phyloP scores from a whole-genome alignment of 371 early-diverging fungal genomes.

The Mucor plumbeus region DNA sequence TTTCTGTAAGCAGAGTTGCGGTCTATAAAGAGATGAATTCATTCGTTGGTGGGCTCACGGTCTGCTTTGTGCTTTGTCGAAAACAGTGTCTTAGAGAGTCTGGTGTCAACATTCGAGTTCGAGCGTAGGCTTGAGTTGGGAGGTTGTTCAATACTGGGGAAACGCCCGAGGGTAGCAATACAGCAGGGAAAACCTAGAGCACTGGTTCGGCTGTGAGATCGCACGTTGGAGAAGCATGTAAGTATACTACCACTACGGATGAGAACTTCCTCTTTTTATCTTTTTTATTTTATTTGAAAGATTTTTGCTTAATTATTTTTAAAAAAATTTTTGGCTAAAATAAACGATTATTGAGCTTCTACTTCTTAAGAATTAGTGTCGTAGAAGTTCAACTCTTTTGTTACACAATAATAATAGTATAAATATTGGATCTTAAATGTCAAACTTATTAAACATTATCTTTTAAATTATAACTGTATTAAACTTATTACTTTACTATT shows the following conservation, averaged over 20 bases:
- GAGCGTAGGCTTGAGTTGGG: slow-evolving; percentile 45
- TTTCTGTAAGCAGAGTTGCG: slow-evolving; percentile 42
- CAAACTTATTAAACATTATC: too few relatives aligned
- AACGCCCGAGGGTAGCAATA: slow-evolving; percentile 66
- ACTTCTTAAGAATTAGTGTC: too few relatives aligned
- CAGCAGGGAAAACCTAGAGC: slow-evolving; percentile 68
- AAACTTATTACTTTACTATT: too few relatives aligned
- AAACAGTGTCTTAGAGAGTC: slow-evolving; percentile 58
- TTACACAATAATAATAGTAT: too few relatives aligned
- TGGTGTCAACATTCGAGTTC: slow-evolving; percentile 57
- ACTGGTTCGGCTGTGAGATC: slow-evolving; percentile 59
- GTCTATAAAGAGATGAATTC: slow-evolving; percentile 56
- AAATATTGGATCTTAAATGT: too few relatives aligned
- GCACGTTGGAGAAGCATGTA: slow-evolving; percentile 58
- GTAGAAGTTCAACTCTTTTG: too few relatives aligned
- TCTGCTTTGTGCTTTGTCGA: slow-evolving; percentile 45
- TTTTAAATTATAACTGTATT: too few relatives aligned
- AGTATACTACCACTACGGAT: slow-evolving; percentile 43
- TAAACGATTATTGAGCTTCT: too few relatives aligned
- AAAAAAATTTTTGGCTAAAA: too few relatives aligned
- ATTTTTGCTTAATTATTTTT: too few relatives aligned
- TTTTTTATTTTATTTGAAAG: slow-evolving; percentile 5
- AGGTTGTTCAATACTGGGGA: slow-evolving; percentile 62
- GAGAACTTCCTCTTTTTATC: slow-evolving; percentile 52
- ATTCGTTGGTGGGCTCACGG: slow-evolving; percentile 48